phyloP scores from a whole-genome alignment of 75 land plant genomes.

The Adiantum capillusveneris region DNA sequence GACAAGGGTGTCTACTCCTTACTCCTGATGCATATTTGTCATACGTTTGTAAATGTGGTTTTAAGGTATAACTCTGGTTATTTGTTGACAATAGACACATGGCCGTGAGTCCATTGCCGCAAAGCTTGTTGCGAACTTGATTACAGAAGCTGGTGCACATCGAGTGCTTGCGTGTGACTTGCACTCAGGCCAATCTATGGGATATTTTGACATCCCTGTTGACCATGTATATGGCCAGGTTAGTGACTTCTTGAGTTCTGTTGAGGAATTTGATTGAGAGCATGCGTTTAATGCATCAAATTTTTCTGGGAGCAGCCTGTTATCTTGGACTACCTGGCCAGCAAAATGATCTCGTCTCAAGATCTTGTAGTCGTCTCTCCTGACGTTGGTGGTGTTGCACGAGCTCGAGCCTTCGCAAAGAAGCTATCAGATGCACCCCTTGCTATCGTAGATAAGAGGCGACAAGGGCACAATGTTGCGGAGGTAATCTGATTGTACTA shows the following conservation, averaged over 20 bases:
- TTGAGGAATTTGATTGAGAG: background rate
- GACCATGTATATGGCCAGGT: slow-evolving; percentile 91
- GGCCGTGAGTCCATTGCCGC: slow-evolving; percentile 91
- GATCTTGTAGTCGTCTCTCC: slow-evolving; percentile 92
- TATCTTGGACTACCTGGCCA: slow-evolving; percentile 79
- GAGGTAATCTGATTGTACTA: slow-evolving; percentile 38
- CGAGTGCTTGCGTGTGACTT: slow-evolving; percentile 87
- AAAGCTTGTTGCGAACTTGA: slow-evolving; percentile 74
- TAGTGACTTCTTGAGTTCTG: background rate
- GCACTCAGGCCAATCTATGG: slow-evolving; percentile 96
- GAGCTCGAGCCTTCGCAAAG: slow-evolving; percentile 87
- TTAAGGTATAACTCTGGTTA: too few relatives aligned
- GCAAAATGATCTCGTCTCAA: slow-evolving; percentile 67
- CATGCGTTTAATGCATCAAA: background rate
- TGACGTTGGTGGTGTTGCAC: slow-evolving; percentile 91
- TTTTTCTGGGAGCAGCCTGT: slow-evolving; percentile 49
- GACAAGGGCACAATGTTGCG: slow-evolving; percentile 79
- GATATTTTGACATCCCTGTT: slow-evolving; percentile 86
- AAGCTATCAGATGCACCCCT: slow-evolving; percentile 90
- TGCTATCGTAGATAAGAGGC: slow-evolving; percentile 90
- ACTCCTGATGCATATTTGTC: too few relatives aligned
- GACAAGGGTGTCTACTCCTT: too few relatives aligned
- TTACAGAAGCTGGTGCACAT: slow-evolving; percentile 80
- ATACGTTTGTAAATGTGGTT: too few relatives aligned
- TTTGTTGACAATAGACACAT: too few relatives aligned